Base-by-base conservation (phyloP, 2,329 filamentous ascomycete species). In the Aureobasidium sp. region DNA sequence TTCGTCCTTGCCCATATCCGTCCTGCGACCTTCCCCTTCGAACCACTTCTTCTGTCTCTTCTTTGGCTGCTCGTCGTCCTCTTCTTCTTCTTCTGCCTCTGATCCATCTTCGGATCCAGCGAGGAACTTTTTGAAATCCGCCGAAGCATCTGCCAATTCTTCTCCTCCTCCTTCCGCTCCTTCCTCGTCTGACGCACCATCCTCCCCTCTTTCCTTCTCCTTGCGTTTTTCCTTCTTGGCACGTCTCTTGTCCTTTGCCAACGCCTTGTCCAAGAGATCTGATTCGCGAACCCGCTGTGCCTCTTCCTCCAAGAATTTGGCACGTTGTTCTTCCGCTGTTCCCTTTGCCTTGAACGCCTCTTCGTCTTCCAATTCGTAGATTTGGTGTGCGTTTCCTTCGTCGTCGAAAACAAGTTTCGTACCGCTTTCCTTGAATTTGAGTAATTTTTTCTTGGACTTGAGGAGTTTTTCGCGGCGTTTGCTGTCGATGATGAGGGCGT, bases 391-490 rank as follows among this genome's bases (percentile, higher is more conserved):
- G 68, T 92, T 90, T 71, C 95, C 95, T 38, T 98, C 94, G 55
- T 97, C 95, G 80, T 98, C 95, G 77, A 95, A 99, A 7, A 98
- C 86, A 10, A 98, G 82, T 77, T 96, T 97, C 47, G 88, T 91
- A 16, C 93, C 92, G 75, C 91, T 92, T 75, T 94, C 93, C 84
- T 94, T 97, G 84, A 93, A 93, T 77, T 97, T 96, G 75, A 94
- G 87, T 70, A 98, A 88, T 79, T 97, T 93, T 81, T 97, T 93
- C 85, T 98, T 98, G 25, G 93, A 97, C 74, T 92, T 92, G 70
- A 98, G 88, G n/a, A 97, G 87, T 82, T 98, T 98, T 81, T 97
- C 95, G 71, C 94, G 91, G 29, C 96, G 93, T 79, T 98, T 97
- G 16, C 94, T 97, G 82, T 99, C 96, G 68, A 99, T 90, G 25